Percentiles rank a stretch among this genome's conserved stretches.
These are phyloP conservation scores for Annulohypoxylon nitens DNA, from an alignment of 495 filamentous ascomycete genomes.

Conservation along the genomic window DNA sequence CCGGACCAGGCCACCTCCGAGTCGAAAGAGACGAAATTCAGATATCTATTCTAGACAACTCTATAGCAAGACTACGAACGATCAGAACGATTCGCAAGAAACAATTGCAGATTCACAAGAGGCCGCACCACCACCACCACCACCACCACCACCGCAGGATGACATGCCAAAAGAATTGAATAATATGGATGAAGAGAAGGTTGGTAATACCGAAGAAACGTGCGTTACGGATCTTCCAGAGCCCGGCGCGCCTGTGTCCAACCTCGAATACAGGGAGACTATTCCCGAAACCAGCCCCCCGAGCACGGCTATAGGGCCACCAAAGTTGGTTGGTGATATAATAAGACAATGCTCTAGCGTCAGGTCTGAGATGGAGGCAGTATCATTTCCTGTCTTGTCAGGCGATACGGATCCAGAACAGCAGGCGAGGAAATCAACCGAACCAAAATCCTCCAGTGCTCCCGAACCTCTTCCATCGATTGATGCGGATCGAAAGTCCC, in stretches of 20 bases:
- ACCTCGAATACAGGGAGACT: conserved; percentile 47
- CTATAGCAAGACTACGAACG: conserved; percentile 29
- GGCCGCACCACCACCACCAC: conserved; percentile 20
- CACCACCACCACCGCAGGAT: conserved; percentile 29
- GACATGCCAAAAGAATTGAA: conserved; percentile 44
- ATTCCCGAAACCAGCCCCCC: conserved; percentile 59
- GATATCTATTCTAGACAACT: conserved; percentile 43
- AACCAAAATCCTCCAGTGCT: conserved; percentile 13
- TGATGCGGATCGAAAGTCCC: conserved; percentile 3
- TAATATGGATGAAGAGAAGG: conserved; percentile 4
- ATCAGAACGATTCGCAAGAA: conserved; percentile 44
- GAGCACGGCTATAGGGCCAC: conserved; percentile 37
- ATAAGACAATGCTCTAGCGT: conserved; percentile 39
- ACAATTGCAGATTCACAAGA: conserved; percentile 54
- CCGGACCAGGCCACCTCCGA: conserved; percentile 40
- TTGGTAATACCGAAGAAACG: conserved; percentile 18
- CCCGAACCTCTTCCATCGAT: conserved; percentile 31
- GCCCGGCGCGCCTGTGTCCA: conserved; percentile 18
- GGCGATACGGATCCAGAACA: conserved; percentile 1
- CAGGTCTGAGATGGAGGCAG: conserved; percentile 31
- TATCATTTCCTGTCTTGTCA: conserved; percentile 39
- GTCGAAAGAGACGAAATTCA: conserved; percentile 23
- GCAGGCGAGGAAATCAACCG: conserved; percentile 18
- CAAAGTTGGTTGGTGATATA: conserved; percentile 37
- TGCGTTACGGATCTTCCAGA: conserved; percentile 25